Conservation (phyloP, 805 yeast genomes). For the Grigorovia jiainica region DNA sequence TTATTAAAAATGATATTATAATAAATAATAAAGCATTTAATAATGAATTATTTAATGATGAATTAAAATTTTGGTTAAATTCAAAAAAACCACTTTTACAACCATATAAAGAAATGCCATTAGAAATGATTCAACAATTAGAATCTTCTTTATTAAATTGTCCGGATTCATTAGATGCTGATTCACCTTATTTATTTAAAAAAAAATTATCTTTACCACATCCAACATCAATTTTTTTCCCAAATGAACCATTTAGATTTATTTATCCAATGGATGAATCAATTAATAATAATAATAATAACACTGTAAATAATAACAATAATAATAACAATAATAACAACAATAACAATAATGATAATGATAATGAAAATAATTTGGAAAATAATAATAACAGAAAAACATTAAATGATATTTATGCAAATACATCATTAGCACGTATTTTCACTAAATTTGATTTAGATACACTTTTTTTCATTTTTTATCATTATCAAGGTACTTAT, state of each 20-base stretch:
- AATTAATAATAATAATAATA: not conserved
- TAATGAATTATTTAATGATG: conserved; percentile 23
- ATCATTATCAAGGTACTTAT: conserved; percentile 65
- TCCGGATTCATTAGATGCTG: conserved; percentile 90
- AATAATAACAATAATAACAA: conserved; percentile 1
- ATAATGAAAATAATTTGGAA: not conserved
- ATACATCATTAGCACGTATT: conserved; percentile 43
- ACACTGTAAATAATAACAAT: conserved; percentile 15
- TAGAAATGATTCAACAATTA: conserved; percentile 31
- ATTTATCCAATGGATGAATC: conserved; percentile 16
- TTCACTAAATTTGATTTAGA: conserved; percentile 71
- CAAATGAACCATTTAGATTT: conserved; percentile 36
- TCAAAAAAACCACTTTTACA: conserved; percentile 23
- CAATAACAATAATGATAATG: not conserved
- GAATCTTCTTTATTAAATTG: conserved; percentile 78
- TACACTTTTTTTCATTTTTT: conserved; percentile 86
- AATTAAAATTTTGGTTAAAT: conserved; percentile 22
- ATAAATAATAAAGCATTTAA: conserved; percentile 18
- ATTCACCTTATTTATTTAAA: conserved; percentile 53
- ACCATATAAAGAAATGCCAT: conserved; percentile 24
- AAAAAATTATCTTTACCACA: conserved; percentile 72
- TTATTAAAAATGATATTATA: conserved; percentile 17
- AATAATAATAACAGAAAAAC: conserved; percentile 4
- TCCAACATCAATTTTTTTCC: conserved; percentile 85
- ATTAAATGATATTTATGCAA: conserved; percentile 23